Percentiles rank a stretch among this genome's conserved stretches.
These are phyloP conservation scores for Aspergillus alliaceus DNA, from an alignment of 2,329 filamentous ascomycete genomes.

Conservation along the genomic window DNA sequence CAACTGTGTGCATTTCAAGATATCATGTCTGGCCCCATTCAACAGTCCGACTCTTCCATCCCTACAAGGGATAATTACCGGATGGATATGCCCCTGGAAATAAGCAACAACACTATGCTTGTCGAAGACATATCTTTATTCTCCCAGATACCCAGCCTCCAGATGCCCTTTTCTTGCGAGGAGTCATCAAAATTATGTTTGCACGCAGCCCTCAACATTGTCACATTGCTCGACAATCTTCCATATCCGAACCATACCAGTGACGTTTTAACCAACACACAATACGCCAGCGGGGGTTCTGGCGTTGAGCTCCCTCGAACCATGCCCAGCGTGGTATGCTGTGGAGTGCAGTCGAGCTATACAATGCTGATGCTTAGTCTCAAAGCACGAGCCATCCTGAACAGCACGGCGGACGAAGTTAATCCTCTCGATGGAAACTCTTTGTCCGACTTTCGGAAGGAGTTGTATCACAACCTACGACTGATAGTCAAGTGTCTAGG, in stretches of 20 bases:
- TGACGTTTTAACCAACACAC: background rate
- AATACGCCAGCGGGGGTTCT: constrained; percentile 4
- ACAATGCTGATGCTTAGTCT: constrained; percentile 29
- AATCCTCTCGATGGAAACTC: background rate
- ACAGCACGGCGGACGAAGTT: background rate
- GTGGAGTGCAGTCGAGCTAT: constrained; percentile 26
- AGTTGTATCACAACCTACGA: constrained; percentile 21
- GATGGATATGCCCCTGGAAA: background rate
- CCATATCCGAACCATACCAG: constrained; percentile 21
- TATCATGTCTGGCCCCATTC: constrained; percentile 14
- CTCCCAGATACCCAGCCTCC: constrained; percentile 1
- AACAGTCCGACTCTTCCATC: background rate
- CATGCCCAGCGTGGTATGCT: constrained; percentile 30
- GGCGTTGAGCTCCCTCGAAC: constrained; percentile 21
- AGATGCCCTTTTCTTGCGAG: constrained; percentile 24
- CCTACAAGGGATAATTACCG: background rate
- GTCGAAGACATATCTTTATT: background rate
- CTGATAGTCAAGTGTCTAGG: constrained; percentile 16
- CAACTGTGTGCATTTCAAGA: constrained; percentile 31
- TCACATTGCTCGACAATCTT: constrained; percentile 25
- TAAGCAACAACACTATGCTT: background rate
- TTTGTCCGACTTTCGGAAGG: constrained; percentile 16
- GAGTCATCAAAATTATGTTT: constrained; percentile 28
- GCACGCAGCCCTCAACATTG: constrained; percentile 27
- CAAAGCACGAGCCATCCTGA: constrained; percentile 12